Evolutionary conservation across 139 green algal genomes (phyloP).

Genomic region (Tetradesmus lagerheimii): DNA sequence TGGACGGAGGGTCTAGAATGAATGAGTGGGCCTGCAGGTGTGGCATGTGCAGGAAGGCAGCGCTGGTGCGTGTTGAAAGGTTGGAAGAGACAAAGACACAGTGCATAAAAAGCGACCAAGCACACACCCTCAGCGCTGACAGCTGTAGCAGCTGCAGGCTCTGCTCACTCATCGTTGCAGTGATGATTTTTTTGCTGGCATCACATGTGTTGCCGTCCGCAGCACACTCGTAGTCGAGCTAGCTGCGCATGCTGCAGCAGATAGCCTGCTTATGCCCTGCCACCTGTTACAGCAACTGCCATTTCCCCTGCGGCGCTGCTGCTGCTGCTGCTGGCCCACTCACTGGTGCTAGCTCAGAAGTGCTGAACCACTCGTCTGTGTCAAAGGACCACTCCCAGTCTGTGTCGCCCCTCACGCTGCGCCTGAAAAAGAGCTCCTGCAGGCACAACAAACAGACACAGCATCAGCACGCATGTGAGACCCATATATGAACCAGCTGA

Average conservation of each 20-base stretch:
- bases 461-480: background rate
- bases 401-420: conserved; percentile 1
- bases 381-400: conserved; percentile 38
- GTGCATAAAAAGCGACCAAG: too few species aligned
- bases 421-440: conserved; percentile 28
- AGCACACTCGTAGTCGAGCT: background rate
- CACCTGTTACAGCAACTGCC: background rate
- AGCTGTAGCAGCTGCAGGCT: too few species aligned
- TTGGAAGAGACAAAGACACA: too few species aligned
- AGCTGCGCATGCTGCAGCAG: background rate
- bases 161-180: too few species aligned
- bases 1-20: conserved; percentile 13
- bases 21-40: background rate
- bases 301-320: background rate
- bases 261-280: too few species aligned
- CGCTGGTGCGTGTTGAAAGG: too few species aligned
- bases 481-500: too few species aligned
- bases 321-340: background rate
- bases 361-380: background rate
- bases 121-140: too few species aligned
- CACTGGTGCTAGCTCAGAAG: background rate
- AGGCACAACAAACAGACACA: background rate
- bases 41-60: background rate
- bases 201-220: too few species aligned
- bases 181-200: too few species aligned